Evolutionary conservation across 2,329 filamentous ascomycete species (phyloP).

Genomic region (Monosporascus sp.): DNA sequence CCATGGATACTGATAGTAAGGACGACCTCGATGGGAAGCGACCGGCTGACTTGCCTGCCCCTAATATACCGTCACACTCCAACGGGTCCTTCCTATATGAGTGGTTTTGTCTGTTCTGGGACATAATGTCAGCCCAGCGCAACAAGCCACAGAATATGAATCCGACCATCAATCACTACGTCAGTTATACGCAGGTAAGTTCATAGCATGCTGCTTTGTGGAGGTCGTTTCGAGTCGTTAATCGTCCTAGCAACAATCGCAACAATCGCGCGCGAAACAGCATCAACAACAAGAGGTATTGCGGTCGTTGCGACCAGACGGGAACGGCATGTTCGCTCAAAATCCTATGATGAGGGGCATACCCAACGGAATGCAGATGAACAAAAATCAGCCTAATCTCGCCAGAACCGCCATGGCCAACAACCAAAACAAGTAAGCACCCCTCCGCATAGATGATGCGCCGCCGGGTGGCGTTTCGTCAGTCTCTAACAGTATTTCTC

Average conservation of each 20-base stretch:
- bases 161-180: constrained; percentile 66
- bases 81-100: constrained; percentile 88
- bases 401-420: constrained; percentile 75
- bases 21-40: constrained; percentile 70
- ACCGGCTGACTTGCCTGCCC: constrained; percentile 73
- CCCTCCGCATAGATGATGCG: not conserved
- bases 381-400: constrained; percentile 56
- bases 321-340: constrained; percentile 50
- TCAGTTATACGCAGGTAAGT: constrained; percentile 75
- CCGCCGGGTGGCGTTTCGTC: not conserved
- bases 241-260: constrained; percentile 30
- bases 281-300: constrained; percentile 73
- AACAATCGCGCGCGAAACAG: constrained; percentile 68
- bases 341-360: constrained; percentile 63
- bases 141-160: constrained; percentile 54
- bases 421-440: constrained; percentile 63
- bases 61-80: constrained; percentile 59
- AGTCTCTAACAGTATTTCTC: constrained; percentile 10
- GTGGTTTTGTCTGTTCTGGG: constrained; percentile 98
- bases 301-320: constrained; percentile 62
- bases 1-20: constrained; percentile 80
- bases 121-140: constrained; percentile 83
- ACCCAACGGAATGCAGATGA: constrained; percentile 56
- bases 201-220: constrained; percentile 1
- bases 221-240: not conserved